phyloP scores from a whole-genome alignment of 2,329 filamentous ascomycete genomes.

The Colletotrichum sp. region DNA sequence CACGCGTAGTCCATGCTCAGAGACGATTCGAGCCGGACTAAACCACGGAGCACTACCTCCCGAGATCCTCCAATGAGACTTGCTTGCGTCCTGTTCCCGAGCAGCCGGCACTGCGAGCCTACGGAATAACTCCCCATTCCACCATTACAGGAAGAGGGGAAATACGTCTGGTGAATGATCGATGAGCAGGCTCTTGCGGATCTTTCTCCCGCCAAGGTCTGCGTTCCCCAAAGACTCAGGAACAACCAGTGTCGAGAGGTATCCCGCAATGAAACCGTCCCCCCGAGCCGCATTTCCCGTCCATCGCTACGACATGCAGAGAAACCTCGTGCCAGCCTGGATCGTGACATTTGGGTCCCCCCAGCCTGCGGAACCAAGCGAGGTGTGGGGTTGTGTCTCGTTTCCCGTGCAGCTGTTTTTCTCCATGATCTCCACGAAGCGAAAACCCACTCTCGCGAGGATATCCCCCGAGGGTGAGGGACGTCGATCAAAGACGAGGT shows the following conservation, averaged over 20 bases:
- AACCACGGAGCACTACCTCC: slow-evolving; percentile 6
- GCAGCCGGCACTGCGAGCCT: background rate
- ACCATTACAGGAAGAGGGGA: background rate
- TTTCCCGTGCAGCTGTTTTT: background rate
- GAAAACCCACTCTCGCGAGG: background rate
- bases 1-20: background rate
- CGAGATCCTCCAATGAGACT: background rate
- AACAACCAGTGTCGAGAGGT: background rate
- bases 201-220: background rate
- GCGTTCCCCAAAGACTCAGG: background rate
- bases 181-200: background rate
- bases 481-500: background rate
- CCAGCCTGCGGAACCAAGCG: background rate
- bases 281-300: background rate
- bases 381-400: background rate
- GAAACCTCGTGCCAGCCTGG: background rate
- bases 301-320: background rate
- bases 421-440: background rate
- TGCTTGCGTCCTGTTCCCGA: background rate
- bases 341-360: background rate
- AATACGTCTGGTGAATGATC: too few relatives aligned
- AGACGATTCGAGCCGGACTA: background rate
- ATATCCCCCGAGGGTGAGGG: background rate
- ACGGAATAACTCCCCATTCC: background rate
- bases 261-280: background rate